A percentile compares a stretch with the other conserved stretches of the same genome.
Evolutionary conservation across 352 stramenopile species (phyloP).

Genomic region (Bremia lactucae): DNA sequence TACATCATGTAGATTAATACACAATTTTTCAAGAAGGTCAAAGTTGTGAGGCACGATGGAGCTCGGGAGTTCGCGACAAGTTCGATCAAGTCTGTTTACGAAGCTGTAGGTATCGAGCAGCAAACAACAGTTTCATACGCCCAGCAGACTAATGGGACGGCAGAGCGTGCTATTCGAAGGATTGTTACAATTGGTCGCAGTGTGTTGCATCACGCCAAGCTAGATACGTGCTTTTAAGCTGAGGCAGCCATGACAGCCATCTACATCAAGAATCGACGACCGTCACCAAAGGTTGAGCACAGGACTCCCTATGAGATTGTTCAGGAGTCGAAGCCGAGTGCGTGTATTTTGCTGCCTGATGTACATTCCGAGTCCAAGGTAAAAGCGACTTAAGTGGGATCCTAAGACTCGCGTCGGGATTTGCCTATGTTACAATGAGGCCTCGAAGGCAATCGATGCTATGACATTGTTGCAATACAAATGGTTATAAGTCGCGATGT

Average conservation of each 20-base stretch:
- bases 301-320: no score
- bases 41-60: no score
- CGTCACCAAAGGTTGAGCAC: not conserved
- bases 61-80: not conserved
- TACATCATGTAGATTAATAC: no score
- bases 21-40: no score
- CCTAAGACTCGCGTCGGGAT: not conserved
- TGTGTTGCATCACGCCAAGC: not conserved
- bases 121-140: slow-evolving; percentile 8
- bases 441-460: slow-evolving; percentile 1
- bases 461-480: not conserved
- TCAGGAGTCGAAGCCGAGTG: not conserved
- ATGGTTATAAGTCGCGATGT: not conserved
- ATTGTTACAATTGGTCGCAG: slow-evolving; percentile 6
- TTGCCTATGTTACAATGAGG: not conserved
- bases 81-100: not conserved
- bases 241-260: not conserved
- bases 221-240: not conserved
- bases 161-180: slow-evolving; percentile 6
- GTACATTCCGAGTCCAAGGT: not conserved
- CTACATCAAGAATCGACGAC: not conserved
- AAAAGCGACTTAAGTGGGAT: not conserved
- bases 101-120: slow-evolving; percentile 8
- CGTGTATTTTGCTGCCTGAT: not conserved
- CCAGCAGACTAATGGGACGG: slow-evolving; percentile 7